Evolutionary conservation across 371 early-diverging fungal species (phyloP), one percentile per base, ranked within the genome.

Genomic region (Rhizopus sp.): DNA sequence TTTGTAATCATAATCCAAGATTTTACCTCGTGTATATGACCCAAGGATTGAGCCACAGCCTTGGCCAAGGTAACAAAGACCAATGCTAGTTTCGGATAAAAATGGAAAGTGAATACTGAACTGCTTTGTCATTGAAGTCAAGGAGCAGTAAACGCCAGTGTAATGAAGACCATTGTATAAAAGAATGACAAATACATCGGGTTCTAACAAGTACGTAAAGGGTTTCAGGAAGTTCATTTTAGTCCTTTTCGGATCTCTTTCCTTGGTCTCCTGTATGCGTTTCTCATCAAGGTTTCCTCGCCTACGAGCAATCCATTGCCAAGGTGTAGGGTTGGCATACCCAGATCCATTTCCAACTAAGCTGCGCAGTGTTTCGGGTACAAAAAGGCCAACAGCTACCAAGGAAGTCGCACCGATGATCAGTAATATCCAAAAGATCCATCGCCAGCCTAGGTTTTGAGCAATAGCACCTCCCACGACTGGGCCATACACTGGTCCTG

Each of bases 281-380:
- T 16, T 42, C 40, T 60, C 55, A 15, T 60, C 60, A n/a, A 62
- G 13, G 37, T 62, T 56, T 7, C 62, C 56, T 1, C 56, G 50
- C 1, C 46, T 41, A 3, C 52, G 50, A 4, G 44, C 49, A 12
- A 56, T 3, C 50, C 51, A 73, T 52, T 75, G 70, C 0, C 34
- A 30, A 6, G 72, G 72, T 0, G 76, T 75, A 16, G 76, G 76
- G 15, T 75, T 75, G 2, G 68, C 69, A 23, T 77, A 73, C 3
- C 69, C 62, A 8, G 72, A 67, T 7, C 77, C 73, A 46, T 73
- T 68, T 1, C 74, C 71, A 5, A 83, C 85, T 0, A 83, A 57
- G 1, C 78, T 66, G 7, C 83, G 78, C n/a, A 85, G 42, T 1
- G 76, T 76, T 47, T 76, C 76, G 1, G 68, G 73, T 0, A 72